phyloP scores from a whole-genome alignment of 2,329 filamentous ascomycete genomes.

The Esteya vermicola region DNA sequence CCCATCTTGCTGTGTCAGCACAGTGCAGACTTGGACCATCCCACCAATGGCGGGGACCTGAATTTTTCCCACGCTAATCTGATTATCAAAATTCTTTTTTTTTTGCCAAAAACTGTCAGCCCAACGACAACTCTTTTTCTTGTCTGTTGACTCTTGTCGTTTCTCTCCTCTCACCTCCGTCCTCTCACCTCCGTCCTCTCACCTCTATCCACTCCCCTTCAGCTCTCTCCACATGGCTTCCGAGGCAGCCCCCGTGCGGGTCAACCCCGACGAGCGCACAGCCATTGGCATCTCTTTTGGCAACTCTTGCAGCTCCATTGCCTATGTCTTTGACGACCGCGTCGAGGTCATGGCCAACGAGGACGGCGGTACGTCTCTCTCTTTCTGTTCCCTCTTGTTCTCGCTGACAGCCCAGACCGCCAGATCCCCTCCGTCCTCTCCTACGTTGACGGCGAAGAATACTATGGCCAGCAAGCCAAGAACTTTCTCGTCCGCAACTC shows the following conservation, averaged over 20 bases:
- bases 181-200: too few relatives aligned
- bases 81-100: not conserved
- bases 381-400: too few relatives aligned
- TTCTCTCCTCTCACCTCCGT: too few relatives aligned
- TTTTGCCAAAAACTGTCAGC: too few relatives aligned
- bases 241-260: conserved; percentile 1
- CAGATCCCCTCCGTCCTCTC: conserved; percentile 92
- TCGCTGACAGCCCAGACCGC: conserved; percentile 50
- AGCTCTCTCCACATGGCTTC: conserved; percentile 5
- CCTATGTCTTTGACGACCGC: conserved; percentile 84
- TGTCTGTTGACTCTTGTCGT: too few relatives aligned
- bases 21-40: too few relatives aligned
- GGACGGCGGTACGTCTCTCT: conserved; percentile 60
- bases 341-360: conserved; percentile 98
- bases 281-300: conserved; percentile 96
- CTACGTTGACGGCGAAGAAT: conserved; percentile 92
- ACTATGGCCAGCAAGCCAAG: conserved; percentile 92
- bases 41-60: not conserved
- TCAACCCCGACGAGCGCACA: conserved; percentile 42
- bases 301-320: conserved; percentile 97
- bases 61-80: not conserved
- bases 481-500: conserved; percentile 83
- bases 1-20: too few relatives aligned
- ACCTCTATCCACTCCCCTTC: not conserved
- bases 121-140: too few relatives aligned